Evolutionary conservation across 2,329 filamentous ascomycete species (phyloP), one percentile per base, ranked within the genome.

Genomic region (Knoxdaviesia capensis): DNA sequence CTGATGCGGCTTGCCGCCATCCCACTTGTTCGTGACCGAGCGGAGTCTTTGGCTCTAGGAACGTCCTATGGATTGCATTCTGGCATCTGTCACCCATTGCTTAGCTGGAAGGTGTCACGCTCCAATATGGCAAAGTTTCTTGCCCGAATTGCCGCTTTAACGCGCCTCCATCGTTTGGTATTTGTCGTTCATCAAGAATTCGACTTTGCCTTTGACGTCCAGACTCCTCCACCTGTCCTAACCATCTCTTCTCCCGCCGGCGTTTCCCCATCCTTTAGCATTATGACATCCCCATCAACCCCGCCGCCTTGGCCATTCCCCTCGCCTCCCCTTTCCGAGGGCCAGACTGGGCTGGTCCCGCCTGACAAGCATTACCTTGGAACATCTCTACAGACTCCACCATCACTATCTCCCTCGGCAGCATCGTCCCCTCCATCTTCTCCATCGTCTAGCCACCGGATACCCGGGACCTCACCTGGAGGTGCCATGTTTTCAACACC

Each of bases 181-280:
- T 59, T 66, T 31, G 56, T 66, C 11, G 61, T 67, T 4, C 63
- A 65, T 46, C 64, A 67, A 46, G 63, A 64, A 42, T 65, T 64
- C 38, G 60, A 63, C 31, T 65, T 66, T 47, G 62, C 61, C 45
- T 60, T 61, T 36, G 54, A 58, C 45, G 54, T 52, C 11, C 50
- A 53, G 6, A 3, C 20, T 20, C 20, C 20, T 20, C 20, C 20
- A 20, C 20, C 20, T 3, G 20, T 20, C 20, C 3, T 20, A 20
- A 20, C 20, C 20, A 20, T 20, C 20, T 20, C 20, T 20, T 20
- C 20, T 20, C 20, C 20, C 20, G 20, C 20, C 20, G 20, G 20
- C 20, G 20, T 20, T 20, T 20, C 20, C 20, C 20, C 20, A 20
- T 20, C 20, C 20, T 20, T 20, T 20, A 20, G 20, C 20, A 20